Conservation (phyloP, 805 yeast species). For the Myxozyma neglecta region DNA sequence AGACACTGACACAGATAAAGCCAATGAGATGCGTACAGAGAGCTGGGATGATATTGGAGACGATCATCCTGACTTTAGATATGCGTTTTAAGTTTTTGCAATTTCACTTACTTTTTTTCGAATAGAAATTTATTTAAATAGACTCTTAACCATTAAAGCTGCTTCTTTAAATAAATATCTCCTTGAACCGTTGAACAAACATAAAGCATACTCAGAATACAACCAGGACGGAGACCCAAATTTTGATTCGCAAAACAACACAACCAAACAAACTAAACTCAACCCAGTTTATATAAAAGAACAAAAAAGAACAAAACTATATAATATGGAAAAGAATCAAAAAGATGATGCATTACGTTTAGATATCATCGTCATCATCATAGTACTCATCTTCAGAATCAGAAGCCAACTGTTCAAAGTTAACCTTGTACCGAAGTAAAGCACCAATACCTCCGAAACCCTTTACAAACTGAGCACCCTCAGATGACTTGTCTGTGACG, state of each 20-base stretch:
- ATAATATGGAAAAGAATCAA: background rate
- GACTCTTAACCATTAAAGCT: no score
- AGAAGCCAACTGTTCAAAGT: slow-evolving; percentile 90
- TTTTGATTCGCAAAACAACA: background rate
- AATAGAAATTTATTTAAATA: background rate
- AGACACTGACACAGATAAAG: background rate
- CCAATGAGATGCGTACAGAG: background rate
- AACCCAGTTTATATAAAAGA: background rate
- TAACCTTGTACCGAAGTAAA: slow-evolving; percentile 89
- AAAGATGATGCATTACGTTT: background rate
- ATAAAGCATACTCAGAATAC: background rate
- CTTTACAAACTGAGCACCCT: slow-evolving; percentile 96
- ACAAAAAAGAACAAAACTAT: slow-evolving; percentile 4
- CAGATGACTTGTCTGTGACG: slow-evolving; percentile 93
- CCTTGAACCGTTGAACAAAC: background rate
- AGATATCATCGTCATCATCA: slow-evolving; percentile 48
- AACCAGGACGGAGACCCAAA: background rate
- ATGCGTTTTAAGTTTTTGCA: background rate
- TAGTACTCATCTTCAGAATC: slow-evolving; percentile 88
- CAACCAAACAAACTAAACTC: background rate
- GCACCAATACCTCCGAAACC: slow-evolving; percentile 99
- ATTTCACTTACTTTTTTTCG: background rate
- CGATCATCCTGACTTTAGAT: slow-evolving; percentile 13
- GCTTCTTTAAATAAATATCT: background rate
- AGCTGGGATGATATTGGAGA: slow-evolving; percentile 12